Evolutionary conservation across 2,329 filamentous ascomycete species (phyloP), one percentile per base, ranked within the genome.

Genomic region (Gyromitra esculenta): DNA sequence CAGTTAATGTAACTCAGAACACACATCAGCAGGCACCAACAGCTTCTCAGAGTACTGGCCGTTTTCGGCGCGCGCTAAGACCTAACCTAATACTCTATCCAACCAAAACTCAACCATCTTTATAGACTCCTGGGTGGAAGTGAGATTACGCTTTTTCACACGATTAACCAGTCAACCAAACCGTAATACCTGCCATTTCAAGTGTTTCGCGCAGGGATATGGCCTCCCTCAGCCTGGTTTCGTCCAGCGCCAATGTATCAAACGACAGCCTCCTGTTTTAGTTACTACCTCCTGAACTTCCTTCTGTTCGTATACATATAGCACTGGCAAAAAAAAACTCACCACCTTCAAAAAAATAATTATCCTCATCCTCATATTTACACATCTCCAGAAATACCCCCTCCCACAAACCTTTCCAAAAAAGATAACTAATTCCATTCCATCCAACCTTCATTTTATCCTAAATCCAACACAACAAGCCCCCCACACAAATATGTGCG

Each of bases 211-310:
- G 21, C 50, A 72, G 69, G 69, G 69, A 72, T 72, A 25, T 11
- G 37, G 31, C 45, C 45, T 54, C 68, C 35, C 68, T 64, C 57
- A 48, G 59, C 69, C 60, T 41, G 25, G 69, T 72, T 72, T 72
- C 69, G 50, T 50, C 69, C 59, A 64, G 60, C 69, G 69, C 69
- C 69, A 72, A 72, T 9, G 59, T 72, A 72, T 72, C 69, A 72
- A 62, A 64, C 50, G 39, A 50, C 59, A 56, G 25, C 60, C 69
- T 64, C 69, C 69, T 72, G 59, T 57, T 65, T 72, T 62, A 9
- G 57, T n/a, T 48, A 31, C 37, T 65, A 71, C 60, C 69, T 48
- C 69, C 69, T 62, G 37, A 43, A 5, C 41, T 43, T 48, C 18
- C 45, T 54, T 39, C 63, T 18, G 25, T 18, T 48, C 8, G 35